phyloP scores from a whole-genome alignment of 2,329 filamentous ascomycete genomes.

The Sphaerostilbella broomeana region DNA sequence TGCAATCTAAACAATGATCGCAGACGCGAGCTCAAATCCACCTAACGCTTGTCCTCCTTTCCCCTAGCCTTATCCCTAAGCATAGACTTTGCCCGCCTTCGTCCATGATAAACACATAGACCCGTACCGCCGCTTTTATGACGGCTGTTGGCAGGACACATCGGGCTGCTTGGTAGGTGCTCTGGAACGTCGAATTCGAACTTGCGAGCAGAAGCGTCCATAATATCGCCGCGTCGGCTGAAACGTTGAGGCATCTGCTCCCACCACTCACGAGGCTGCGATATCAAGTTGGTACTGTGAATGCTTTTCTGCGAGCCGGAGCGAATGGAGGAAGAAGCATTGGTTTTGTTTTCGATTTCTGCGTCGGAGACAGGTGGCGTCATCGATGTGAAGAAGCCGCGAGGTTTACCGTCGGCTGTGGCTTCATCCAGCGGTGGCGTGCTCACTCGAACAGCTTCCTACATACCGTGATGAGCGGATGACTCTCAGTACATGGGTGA shows the following conservation, averaged over 20 bases:
- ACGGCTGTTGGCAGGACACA: slow-evolving; percentile 44
- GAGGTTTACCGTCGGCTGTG: slow-evolving; percentile 30
- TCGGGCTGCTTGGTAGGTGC: slow-evolving; percentile 44
- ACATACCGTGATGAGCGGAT: slow-evolving; percentile 4
- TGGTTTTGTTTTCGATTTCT: not conserved
- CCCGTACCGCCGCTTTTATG: slow-evolving; percentile 40
- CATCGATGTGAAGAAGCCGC: slow-evolving; percentile 39
- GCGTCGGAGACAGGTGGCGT: slow-evolving; percentile 21
- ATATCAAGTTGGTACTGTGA: slow-evolving; percentile 19
- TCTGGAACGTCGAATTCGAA: slow-evolving; percentile 47
- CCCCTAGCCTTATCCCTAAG: slow-evolving; percentile 24
- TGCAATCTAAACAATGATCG: no score
- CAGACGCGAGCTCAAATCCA: not conserved
- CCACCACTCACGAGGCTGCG: slow-evolving; percentile 31
- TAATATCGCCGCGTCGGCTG: slow-evolving; percentile 16
- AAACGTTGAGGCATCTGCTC: slow-evolving; percentile 24
- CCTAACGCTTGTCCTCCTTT: not conserved
- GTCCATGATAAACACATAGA: slow-evolving; percentile 45
- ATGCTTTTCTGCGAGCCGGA: slow-evolving; percentile 16
- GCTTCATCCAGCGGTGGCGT: slow-evolving; percentile 40
- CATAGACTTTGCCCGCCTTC: slow-evolving; percentile 21
- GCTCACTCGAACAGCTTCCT: slow-evolving; percentile 45
- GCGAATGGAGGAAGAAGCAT: slow-evolving; percentile 5
- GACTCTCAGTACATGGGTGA: not conserved
- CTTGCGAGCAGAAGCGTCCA: slow-evolving; percentile 9